These are phyloP conservation scores for Penicillium sp. DNA, from an alignment of 2,329 filamentous ascomycete genomes.

Conservation along the genomic window DNA sequence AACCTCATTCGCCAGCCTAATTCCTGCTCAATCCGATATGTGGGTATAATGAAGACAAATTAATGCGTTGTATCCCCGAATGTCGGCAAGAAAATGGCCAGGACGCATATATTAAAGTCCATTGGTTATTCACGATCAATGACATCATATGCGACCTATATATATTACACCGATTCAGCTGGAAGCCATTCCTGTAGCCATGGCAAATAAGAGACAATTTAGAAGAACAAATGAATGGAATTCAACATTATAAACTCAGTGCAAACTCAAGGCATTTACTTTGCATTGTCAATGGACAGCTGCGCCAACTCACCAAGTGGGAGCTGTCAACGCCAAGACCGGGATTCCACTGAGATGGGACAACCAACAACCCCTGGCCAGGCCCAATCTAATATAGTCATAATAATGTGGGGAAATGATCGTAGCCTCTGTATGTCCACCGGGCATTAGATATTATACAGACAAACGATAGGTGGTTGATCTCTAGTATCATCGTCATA, in stretches of 20 bases:
- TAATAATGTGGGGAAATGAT: conserved; percentile 9
- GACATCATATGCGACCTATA: background rate
- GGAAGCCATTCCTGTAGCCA: background rate
- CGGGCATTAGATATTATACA: background rate
- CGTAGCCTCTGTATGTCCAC: background rate
- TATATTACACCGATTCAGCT: background rate
- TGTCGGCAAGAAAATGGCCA: background rate
- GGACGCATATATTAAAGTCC: background rate
- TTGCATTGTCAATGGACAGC: background rate
- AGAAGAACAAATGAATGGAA: too few relatives aligned
- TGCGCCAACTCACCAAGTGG: background rate
- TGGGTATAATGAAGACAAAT: background rate
- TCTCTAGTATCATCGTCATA: conserved; percentile 19
- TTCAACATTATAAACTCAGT: too few relatives aligned
- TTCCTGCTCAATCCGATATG: background rate
- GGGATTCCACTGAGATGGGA: background rate
- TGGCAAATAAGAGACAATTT: too few relatives aligned
- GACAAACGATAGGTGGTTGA: conserved; percentile 2
- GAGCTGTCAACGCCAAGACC: background rate
- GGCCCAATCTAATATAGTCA: background rate
- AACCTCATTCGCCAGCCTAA: background rate
- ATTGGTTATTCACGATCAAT: background rate
- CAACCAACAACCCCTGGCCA: background rate
- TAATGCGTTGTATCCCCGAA: background rate
- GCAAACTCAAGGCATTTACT: too few relatives aligned